Conservation (phyloP, 78 protist species). For the Dictyostelium intermedium region DNA sequence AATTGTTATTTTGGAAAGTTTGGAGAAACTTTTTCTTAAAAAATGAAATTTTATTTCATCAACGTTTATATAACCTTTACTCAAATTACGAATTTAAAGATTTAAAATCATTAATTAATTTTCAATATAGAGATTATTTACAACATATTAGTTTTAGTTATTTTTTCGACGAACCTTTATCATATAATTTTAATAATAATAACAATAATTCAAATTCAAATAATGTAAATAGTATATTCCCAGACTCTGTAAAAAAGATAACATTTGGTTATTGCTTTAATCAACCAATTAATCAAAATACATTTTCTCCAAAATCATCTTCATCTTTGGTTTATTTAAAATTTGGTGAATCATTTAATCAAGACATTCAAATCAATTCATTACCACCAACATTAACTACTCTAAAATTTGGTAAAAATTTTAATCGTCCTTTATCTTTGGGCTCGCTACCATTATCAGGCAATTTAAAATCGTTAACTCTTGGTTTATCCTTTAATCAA, state of each 20-base stretch:
- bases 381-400: not conserved
- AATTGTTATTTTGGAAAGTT: not conserved
- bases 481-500: conserved; percentile 16
- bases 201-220: not conserved
- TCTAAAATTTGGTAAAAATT: not conserved
- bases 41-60: not conserved
- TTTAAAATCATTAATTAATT: not conserved
- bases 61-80: not conserved
- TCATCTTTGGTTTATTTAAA: not conserved
- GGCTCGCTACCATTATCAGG: not conserved
- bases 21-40: not conserved
- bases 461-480: not conserved
- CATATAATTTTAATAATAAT: not conserved
- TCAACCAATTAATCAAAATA: not conserved
- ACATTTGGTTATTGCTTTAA: not conserved
- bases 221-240: not conserved
- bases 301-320: not conserved
- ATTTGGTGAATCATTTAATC: conserved; percentile 8
- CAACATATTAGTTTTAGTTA: not conserved
- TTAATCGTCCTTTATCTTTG: not conserved
- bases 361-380: not conserved
- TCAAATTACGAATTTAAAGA: not conserved
- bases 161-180: not conserved
- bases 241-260: not conserved
- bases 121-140: not conserved